Evolutionary conservation across 2,329 filamentous ascomycete genomes (phyloP), one percentile per base, ranked within the genome.

Genomic region (Phialophora chinensis): DNA sequence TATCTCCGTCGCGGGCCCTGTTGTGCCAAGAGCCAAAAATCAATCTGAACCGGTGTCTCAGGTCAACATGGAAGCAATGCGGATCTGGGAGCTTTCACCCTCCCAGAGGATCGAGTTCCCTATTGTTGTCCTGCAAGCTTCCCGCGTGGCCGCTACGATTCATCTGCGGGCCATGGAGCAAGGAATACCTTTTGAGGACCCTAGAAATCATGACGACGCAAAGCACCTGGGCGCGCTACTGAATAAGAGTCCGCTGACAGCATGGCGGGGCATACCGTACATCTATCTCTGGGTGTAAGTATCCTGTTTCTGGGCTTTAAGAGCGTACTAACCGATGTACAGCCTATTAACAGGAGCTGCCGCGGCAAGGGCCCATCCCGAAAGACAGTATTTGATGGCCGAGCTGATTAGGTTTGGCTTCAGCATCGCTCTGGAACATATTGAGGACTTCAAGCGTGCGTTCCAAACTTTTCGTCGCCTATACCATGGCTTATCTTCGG

Each of bases 201-300:
- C 33, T 31, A 33, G 27, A 29, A 65, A 65, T 29, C 31, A 25
- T 23, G 50, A 58, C n/a, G 52, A 66, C 12, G 44, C 25, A 7
- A 57, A 42, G 27, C 49, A 44, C 11, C 42, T 62, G 3, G 58
- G 53, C 7, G 27, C 20, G 20, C 12, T 62, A 1, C 17, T 66
- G 52, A 50, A 57, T 44, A 29, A 29, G n/a, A 61, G 11, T 14
- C 25, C 33, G 20, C 31, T 66, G 42, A 25, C 58, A 23, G 58
- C n/a, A 33, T 66, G 58, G 58, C n/a, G 50, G 27, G 58, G 63
- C 14, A 62, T 66, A 17, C 63, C 58, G 14, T 62, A 66, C 35
- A 49, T 66, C 44, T 66, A 62, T 53, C 63, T 66, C 17, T 66
- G 63, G 58, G 57, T 66, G 63, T 62, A 53, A 55, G 63, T 55